phyloP scores from a whole-genome alignment of 257 asterid species.

The Forsythia suspensa region DNA sequence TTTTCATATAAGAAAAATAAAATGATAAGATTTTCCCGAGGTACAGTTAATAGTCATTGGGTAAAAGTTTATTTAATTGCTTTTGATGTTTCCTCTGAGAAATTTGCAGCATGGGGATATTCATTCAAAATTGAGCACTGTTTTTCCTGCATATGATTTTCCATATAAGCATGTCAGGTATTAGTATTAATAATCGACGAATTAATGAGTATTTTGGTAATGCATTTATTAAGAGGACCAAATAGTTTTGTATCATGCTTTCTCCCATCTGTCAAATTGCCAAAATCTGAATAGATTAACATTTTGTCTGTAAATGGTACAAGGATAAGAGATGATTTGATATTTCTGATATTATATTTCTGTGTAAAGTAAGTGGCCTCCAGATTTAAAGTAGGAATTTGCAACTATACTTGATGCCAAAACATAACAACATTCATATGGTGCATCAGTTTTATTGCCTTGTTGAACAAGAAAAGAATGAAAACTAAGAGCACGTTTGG shows the following conservation, averaged over 20 bases:
- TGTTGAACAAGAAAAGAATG: not conserved
- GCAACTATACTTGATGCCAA: not conserved
- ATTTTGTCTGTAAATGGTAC: not conserved
- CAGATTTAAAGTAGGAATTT: not conserved
- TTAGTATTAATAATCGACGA: not conserved
- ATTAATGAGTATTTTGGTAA: not conserved
- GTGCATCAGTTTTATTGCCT: not conserved
- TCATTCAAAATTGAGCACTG: not conserved
- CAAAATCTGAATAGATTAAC: not conserved
- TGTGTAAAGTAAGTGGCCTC: not conserved
- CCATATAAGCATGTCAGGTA: not conserved
- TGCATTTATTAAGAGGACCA: not conserved
- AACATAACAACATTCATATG: not conserved
- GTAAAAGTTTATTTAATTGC: too few species aligned
- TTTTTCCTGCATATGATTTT: not conserved
- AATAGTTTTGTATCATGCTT: not conserved
- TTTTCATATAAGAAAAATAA: not conserved
- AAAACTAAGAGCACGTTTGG: not conserved
- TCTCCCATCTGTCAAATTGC: not conserved
- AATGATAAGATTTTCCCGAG: not conserved
- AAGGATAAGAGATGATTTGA: not conserved
- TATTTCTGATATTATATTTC: not conserved
- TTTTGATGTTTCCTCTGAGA: not conserved
- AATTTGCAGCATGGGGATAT: not conserved
- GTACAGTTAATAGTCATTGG: not conserved